A percentile compares a stretch with the other conserved stretches of the same genome.
Conservation (phyloP, 345 rosid genomes). For the Abelmoschus esculentus region DNA sequence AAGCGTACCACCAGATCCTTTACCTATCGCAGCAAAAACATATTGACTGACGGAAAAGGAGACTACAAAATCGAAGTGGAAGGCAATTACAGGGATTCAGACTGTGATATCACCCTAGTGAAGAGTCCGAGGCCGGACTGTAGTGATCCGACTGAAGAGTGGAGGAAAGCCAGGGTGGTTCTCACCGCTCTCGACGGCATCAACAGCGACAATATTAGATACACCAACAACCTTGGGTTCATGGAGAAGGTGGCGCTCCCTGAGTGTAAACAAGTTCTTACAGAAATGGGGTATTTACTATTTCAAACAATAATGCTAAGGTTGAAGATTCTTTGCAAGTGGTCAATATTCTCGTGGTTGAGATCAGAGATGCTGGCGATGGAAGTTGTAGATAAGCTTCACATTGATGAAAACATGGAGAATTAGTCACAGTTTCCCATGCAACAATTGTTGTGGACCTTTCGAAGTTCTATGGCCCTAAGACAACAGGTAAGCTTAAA, state of each 20-base stretch:
- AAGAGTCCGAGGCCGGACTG: constrained; percentile 18
- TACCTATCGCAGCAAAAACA: neutral
- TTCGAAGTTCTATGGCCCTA: too few relatives aligned
- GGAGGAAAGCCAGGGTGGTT: constrained; percentile 11
- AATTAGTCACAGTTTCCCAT: too few relatives aligned
- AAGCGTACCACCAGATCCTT: neutral
- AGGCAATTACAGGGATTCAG: constrained; percentile 26
- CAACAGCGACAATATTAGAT: neutral
- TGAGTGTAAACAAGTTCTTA: constrained; percentile 16
- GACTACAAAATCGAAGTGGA: constrained; percentile 15
- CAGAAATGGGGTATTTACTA: constrained; percentile 8
- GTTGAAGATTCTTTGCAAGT: too few relatives aligned
- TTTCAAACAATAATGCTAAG: too few relatives aligned
- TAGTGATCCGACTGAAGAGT: neutral
- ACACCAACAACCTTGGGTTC: constrained; percentile 27
- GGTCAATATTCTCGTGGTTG: too few relatives aligned
- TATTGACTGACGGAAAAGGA: constrained; percentile 15
- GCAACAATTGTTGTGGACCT: too few relatives aligned
- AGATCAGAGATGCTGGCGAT: too few relatives aligned
- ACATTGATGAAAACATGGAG: too few relatives aligned
- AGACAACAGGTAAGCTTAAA: too few relatives aligned
- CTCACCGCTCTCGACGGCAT: constrained; percentile 16
- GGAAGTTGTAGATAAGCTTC: too few relatives aligned
- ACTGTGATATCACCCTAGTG: constrained; percentile 19
- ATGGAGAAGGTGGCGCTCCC: constrained; percentile 12